These are phyloP conservation scores for Sporothrix pallida DNA, from an alignment of 2,329 filamentous ascomycete genomes.

Conservation along the genomic window DNA sequence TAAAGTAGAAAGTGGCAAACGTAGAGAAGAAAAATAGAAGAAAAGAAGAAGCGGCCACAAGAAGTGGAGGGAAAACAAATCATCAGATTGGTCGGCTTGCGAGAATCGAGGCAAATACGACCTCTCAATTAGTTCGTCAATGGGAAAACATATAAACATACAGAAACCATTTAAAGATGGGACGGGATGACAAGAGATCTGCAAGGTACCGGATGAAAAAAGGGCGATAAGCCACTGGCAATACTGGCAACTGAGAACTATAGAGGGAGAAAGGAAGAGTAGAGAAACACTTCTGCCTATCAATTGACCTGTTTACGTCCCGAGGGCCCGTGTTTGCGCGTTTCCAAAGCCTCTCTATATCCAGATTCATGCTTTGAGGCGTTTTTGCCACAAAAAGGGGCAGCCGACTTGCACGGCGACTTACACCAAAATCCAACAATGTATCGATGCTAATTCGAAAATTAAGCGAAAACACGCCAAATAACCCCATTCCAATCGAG, in stretches of 20 bases:
- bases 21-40: not conserved
- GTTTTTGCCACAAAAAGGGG: not conserved
- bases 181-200: conserved; percentile 1
- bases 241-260: not conserved
- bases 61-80: not conserved
- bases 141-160: not conserved
- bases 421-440: not conserved
- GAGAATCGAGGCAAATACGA: conserved; percentile 15
- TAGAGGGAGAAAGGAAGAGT: not conserved
- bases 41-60: not conserved
- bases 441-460: not conserved
- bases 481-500: no score
- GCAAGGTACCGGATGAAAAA: conserved; percentile 21
- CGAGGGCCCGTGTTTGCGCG: conserved; percentile 12
- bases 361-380: conserved; percentile 2
- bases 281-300: conserved; percentile 11
- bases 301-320: conserved; percentile 3
- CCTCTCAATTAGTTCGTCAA: conserved; percentile 30
- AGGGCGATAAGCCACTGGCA: not conserved
- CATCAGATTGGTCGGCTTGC: not conserved
- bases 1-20: not conserved
- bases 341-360: conserved; percentile 1
- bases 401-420: not conserved
- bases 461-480: not conserved
- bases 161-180: not conserved